These are phyloP conservation scores for Kickxella alabastrina DNA, from an alignment of 192 early-diverging fungal genomes.

Conservation along the genomic window DNA sequence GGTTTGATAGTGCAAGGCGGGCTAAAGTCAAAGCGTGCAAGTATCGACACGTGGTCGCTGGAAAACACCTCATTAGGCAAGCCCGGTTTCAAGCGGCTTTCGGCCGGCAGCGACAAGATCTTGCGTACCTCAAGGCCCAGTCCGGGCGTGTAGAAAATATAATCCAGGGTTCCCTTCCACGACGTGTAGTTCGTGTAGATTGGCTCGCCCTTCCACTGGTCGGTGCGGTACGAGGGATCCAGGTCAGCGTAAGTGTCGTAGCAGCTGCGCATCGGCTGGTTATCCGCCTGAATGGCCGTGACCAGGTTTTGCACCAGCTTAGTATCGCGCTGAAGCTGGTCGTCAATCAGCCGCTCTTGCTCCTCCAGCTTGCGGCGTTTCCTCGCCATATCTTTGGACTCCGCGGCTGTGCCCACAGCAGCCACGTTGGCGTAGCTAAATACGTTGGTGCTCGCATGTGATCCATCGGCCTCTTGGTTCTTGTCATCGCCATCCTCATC, in stretches of 20 bases:
- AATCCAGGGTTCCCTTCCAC: conserved; percentile 53
- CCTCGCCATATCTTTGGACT: conserved; percentile 4
- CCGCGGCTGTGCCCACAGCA: conserved; percentile 8
- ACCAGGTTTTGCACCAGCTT: conserved; percentile 23
- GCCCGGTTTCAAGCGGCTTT: conserved; percentile 36
- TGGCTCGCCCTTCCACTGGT: conserved; percentile 50
- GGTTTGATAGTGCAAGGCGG: too few species aligned
- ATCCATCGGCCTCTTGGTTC: background rate
- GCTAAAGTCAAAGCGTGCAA: conserved; percentile 28
- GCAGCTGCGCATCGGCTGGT: conserved; percentile 29
- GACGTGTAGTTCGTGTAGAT: conserved; percentile 46
- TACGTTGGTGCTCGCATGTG: background rate
- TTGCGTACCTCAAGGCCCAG: conserved; percentile 11
- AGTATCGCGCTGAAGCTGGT: conserved; percentile 21
- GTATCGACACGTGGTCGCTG: conserved; percentile 47
- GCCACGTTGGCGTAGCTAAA: conserved; percentile 32
- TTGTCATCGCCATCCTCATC: conserved; percentile 1
- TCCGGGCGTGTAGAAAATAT: conserved; percentile 34
- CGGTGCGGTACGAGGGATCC: conserved; percentile 34
- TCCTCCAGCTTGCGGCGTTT: conserved; percentile 30
- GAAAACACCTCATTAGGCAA: conserved; percentile 42
- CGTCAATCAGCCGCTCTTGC: conserved; percentile 22
- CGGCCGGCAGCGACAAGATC: conserved; percentile 35
- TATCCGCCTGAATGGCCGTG: conserved; percentile 11
- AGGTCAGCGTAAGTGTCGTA: conserved; percentile 42